Evolutionary conservation across 2,329 filamentous ascomycete genomes (phyloP), one percentile per base, ranked within the genome.

Genomic region (Trichophyton schoenleinii): DNA sequence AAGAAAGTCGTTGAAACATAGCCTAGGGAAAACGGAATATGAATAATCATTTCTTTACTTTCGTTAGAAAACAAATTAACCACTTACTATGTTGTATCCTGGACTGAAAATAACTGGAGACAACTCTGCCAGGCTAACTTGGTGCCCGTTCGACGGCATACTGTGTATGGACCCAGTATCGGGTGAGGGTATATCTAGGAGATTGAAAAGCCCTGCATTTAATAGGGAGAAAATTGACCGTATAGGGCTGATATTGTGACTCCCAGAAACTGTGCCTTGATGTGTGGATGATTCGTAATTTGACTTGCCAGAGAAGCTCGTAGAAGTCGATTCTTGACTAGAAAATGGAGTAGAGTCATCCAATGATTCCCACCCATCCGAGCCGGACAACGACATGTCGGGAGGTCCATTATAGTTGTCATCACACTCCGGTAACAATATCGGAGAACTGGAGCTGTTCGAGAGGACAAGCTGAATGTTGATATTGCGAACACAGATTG

Each of bases 1-100:
- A 68, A 5, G 67, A 66, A 8, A 67, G 68, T 38, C 74, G 67
- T 63, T 75, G 71, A 41, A 67, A 69, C 62, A 75, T 70, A 38
- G 68, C 70, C 74, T 76, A 28, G 55, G 3, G 25, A 5, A 57
- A 57, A 15, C 20, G 22, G 18, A 2, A 18, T 42, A 18, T 42
- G 28, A 18, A 44, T 8, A 42, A 7, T 3, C 13, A 4, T 25
- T 44, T 6, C 20, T 44, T 9, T 13, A 15, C 7, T 41, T 25
- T 9, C 13, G 15, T 41, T 42, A 8, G 55, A 28, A 28, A 8
- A 31, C 18, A 28, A 6, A 13, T n/a, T 3, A 6, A n/a, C 18
- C 6, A 28, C 62, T 66, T 60, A 73, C 74, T 63, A 69, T 65
- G 49, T 66, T 65, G 59, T 75, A 74, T 3, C 66, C 64, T 7